These are phyloP conservation scores for Penicillium argentinense DNA, from an alignment of 495 filamentous ascomycete genomes.

Conservation along the genomic window DNA sequence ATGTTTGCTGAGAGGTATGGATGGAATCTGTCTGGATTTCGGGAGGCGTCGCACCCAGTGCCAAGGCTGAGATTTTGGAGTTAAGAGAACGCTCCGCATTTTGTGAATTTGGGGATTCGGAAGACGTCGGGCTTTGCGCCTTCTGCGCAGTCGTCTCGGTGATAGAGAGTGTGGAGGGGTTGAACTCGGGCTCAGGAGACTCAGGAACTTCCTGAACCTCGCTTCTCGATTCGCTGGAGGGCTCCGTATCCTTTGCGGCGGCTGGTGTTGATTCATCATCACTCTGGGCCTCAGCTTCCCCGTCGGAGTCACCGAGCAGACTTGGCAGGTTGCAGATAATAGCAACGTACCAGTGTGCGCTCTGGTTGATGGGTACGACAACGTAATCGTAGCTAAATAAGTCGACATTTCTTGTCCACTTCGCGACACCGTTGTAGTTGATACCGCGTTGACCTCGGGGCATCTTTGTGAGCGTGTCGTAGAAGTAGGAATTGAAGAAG, in stretches of 20 bases:
- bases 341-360: conserved; percentile 88
- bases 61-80: not conserved
- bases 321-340: conserved; percentile 87
- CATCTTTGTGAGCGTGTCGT: conserved; percentile 64
- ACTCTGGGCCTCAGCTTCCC: conserved; percentile 11
- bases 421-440: conserved; percentile 79
- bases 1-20: conserved; percentile 3
- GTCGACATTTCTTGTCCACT: conserved; percentile 87
- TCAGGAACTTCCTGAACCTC: conserved; percentile 37
- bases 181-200: conserved; percentile 29
- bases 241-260: conserved; percentile 6
- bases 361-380: conserved; percentile 87
- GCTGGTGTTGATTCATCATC: not conserved
- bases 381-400: conserved; percentile 86
- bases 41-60: not conserved
- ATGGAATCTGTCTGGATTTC: not conserved
- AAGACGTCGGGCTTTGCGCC: no score
- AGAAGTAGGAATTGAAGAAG: conserved; percentile 93
- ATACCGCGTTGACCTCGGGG: conserved; percentile 57
- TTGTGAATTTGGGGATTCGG: conserved; percentile 21
- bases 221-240: conserved; percentile 13
- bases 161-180: not conserved
- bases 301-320: conserved; percentile 39
- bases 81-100: conserved; percentile 22
- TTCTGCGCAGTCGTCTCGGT: no score